phyloP scores from a whole-genome alignment of 2,329 filamentous ascomycete genomes.

The Elsinoe fawcettii region DNA sequence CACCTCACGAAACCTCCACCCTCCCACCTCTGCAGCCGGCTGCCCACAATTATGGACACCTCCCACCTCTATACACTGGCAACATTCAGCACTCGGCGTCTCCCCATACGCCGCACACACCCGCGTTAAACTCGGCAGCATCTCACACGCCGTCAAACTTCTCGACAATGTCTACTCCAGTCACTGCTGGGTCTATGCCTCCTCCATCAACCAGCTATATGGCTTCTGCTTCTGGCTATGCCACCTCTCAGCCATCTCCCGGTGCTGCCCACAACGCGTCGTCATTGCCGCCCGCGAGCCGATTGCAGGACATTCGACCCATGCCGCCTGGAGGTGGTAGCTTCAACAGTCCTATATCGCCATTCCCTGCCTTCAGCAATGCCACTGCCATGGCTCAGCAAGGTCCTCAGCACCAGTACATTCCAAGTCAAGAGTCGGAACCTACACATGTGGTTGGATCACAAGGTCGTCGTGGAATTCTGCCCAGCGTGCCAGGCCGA shows the following conservation, averaged over 20 bases:
- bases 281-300: slow-evolving; percentile 19
- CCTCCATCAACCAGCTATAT: slow-evolving; percentile 26
- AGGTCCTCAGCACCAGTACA: slow-evolving; percentile 29
- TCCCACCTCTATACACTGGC: slow-evolving; percentile 29
- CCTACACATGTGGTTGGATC: slow-evolving; percentile 91
- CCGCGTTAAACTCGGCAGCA: slow-evolving; percentile 24
- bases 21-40: slow-evolving; percentile 30
- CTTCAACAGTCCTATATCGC: slow-evolving; percentile 29
- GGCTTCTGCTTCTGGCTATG: slow-evolving; percentile 21
- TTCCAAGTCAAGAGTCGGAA: slow-evolving; percentile 41
- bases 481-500: slow-evolving; percentile 82
- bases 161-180: slow-evolving; percentile 24
- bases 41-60: slow-evolving; percentile 25
- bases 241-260: slow-evolving; percentile 26
- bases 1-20: slow-evolving; percentile 25
- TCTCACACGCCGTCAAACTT: slow-evolving; percentile 27
- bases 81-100: slow-evolving; percentile 25
- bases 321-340: slow-evolving; percentile 32
- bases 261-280: slow-evolving; percentile 21
- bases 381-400: slow-evolving; percentile 23
- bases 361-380: slow-evolving; percentile 31
- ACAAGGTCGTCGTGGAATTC: slow-evolving; percentile 81
- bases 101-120: slow-evolving; percentile 29
- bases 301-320: slow-evolving; percentile 35
- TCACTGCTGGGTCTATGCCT: slow-evolving; percentile 28